Base-by-base conservation (phyloP, 129 eudicot species). In the Cynara cardunculus region DNA sequence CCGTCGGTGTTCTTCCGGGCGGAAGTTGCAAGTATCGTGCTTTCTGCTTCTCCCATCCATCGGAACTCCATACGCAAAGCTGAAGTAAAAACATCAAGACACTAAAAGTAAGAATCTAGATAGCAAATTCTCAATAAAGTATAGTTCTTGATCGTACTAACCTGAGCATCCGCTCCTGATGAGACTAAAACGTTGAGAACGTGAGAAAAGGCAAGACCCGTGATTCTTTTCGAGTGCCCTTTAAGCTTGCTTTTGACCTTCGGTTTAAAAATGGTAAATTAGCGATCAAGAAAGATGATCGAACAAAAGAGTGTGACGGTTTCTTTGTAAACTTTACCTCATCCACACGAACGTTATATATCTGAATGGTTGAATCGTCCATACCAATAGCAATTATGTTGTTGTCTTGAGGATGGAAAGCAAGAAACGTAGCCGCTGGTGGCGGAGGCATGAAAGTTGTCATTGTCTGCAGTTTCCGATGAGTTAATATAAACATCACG, bases 41-140 rank as follows among this genome's bases (percentile, higher is more conserved):
- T 46, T 81, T 89, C 64, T 90, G 97, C 87, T 92, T 94, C 79
- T 92, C 97, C 98, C 98, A 94, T 71, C 87, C 91, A 80, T 94
- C 98, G 21, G 97, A 88, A 81, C 84, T 89, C 98, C 98, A 94
- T 46, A 92, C 98, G 75, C 94, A 94, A 41, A 94, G 88, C 98
- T 94, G 83, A 41, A 64, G 25, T 31, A 76, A 56, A 56, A 26
- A 2, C 22, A 37, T 72, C 56, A 81, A 80, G 65, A 37, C 26
- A 39, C 25, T 64, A 75, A 49, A 53, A 75, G 16, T 0, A 46
- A 44, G 46, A 77, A 71, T 72, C 37, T 83, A 71, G 31, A 62
- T 77, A 25, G 68, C 72, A 76, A 76, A 25, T 59, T 34, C n/a
- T 59, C 25, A 5, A 1, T 7, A 13, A 2, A 16, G 1, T 13